phyloP scores from a whole-genome alignment of 2,329 filamentous ascomycete species.

The Phoma herbarum region DNA sequence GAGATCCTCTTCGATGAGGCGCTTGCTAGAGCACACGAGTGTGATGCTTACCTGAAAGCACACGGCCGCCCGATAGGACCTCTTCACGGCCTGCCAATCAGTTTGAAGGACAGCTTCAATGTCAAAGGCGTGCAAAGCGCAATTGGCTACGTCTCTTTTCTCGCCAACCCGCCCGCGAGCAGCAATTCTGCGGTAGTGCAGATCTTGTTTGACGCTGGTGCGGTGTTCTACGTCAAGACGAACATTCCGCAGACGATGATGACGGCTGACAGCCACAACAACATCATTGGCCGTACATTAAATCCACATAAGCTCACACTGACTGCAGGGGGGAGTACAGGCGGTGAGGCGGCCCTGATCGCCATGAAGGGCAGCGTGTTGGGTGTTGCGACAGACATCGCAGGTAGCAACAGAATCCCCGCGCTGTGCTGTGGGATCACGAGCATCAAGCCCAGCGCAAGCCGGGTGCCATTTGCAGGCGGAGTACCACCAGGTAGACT shows the following conservation, averaged over 20 bases:
- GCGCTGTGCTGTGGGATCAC: constrained; percentile 62
- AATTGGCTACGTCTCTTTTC: constrained; percentile 63
- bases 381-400: constrained; percentile 71
- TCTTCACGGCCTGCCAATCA: constrained; percentile 63
- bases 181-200: constrained; percentile 49
- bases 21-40: constrained; percentile 49
- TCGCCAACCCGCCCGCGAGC: constrained; percentile 42
- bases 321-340: constrained; percentile 70
- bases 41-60: constrained; percentile 48
- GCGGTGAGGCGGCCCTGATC: constrained; percentile 70
- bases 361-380: constrained; percentile 66
- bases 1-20: constrained; percentile 57
- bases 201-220: constrained; percentile 53
- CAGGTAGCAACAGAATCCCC: constrained; percentile 57
- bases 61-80: constrained; percentile 58
- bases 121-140: constrained; percentile 66
- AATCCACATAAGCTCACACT: constrained; percentile 70
- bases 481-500: constrained; percentile 37
- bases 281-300: constrained; percentile 68
- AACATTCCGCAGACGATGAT: constrained; percentile 62
- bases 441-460: constrained; percentile 62
- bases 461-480: constrained; percentile 55
- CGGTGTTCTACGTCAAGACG: constrained; percentile 63
- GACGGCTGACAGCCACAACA: constrained; percentile 65
- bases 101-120: constrained; percentile 64